A percentile compares a stretch with the other conserved stretches of the same genome.
phyloP scores from a whole-genome alignment of 352 stramenopile genomes.

The Elongisporangium undulatum region DNA sequence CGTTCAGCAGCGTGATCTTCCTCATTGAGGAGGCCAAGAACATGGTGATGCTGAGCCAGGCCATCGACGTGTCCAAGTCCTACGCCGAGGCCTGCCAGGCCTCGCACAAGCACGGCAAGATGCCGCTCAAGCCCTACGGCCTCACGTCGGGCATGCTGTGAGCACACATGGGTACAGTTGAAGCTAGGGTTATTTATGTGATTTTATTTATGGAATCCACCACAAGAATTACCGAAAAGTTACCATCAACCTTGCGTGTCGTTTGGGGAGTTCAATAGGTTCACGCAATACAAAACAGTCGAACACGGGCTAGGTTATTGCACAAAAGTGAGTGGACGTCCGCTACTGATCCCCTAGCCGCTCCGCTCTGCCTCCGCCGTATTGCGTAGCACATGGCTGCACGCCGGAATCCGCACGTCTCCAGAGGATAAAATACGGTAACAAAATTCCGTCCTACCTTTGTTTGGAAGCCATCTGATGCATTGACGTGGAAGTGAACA shows the following conservation, averaged over 20 bases:
- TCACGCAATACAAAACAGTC: not conserved
- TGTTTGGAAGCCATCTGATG: not conserved
- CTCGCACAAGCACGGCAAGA: constrained; percentile 22
- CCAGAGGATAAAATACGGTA: not conserved
- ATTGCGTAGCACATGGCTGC: not conserved
- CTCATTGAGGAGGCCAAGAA: constrained; percentile 63
- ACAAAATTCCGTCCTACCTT: not conserved
- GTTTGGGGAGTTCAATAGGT: not conserved
- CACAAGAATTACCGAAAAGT: not conserved
- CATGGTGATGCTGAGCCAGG: constrained; percentile 37
- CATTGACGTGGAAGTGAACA: not conserved
- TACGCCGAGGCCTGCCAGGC: constrained; percentile 36
- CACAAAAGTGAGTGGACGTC: constrained; percentile 1
- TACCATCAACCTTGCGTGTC: not conserved
- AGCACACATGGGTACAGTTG: not conserved
- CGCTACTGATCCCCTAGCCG: constrained; percentile 2
- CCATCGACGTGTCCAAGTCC: constrained; percentile 47
- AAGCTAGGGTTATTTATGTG: not conserved
- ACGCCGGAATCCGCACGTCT: not conserved
- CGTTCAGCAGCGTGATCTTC: constrained; percentile 50
- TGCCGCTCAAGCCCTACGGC: constrained; percentile 38
- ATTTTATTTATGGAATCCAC: not conserved
- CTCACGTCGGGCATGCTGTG: constrained; percentile 56
- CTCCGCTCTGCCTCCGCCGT: not conserved
- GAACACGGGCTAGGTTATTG: not conserved